These are phyloP conservation scores for Malassezia brasiliensis DNA, from an alignment of 1,284 basidiomycete species.

Conservation along the genomic window DNA sequence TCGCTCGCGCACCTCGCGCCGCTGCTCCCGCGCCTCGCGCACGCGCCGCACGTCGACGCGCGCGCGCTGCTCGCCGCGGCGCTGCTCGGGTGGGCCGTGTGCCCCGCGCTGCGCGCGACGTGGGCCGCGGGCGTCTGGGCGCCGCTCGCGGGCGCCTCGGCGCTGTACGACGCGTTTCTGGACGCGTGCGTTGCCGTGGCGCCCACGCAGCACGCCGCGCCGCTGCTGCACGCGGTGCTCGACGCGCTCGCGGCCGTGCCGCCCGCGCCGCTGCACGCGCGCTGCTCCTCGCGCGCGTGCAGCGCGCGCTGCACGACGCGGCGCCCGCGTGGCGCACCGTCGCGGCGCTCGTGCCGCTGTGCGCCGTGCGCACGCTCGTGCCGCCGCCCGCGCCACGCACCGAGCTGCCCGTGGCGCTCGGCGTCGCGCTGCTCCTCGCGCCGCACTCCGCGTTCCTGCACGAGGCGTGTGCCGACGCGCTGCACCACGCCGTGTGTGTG, in stretches of 20 bases:
- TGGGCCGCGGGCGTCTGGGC: neutral
- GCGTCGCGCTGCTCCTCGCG: neutral
- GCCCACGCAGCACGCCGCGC: neutral
- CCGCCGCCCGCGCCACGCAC: neutral
- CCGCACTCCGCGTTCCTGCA: neutral
- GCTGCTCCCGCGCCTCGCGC: neutral
- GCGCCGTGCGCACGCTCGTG: conserved; percentile 1
- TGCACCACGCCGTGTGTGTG: neutral
- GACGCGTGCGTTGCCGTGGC: conserved; percentile 3
- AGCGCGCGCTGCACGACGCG: neutral
- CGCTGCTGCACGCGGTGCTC: conserved; percentile 1
- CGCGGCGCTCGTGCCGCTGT: conserved; percentile 1
- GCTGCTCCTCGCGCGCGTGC: neutral
- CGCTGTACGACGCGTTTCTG: neutral
- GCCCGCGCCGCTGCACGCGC: neutral
- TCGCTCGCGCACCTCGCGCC: neutral
- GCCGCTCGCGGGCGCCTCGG: neutral
- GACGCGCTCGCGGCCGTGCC: conserved; percentile 3
- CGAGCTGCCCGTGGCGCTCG: neutral
- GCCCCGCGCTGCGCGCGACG: conserved; percentile 1
- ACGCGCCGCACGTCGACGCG: neutral
- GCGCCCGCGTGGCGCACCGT: neutral
- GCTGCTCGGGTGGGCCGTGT: conserved; percentile 1
- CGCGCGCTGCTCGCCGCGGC: neutral
- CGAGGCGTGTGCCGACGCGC: neutral